phyloP scores from a whole-genome alignment of 768 basidiomycete genomes.

The Russula earlei region DNA sequence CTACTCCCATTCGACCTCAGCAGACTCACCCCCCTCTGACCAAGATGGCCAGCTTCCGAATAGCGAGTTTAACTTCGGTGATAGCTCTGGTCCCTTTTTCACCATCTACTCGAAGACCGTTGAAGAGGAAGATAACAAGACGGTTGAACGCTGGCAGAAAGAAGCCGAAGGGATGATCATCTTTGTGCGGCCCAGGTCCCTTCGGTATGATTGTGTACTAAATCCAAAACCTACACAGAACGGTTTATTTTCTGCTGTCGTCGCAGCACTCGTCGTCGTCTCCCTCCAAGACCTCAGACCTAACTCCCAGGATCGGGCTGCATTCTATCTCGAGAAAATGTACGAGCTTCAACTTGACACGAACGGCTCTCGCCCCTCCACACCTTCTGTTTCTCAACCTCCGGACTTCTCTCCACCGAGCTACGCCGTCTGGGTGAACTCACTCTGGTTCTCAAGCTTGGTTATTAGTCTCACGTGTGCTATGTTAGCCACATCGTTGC shows the following conservation, averaged over 20 bases:
- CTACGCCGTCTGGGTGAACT: not conserved
- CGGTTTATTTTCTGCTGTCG: not conserved
- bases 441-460: not conserved
- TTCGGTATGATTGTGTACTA: not conserved
- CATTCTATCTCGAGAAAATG: not conserved
- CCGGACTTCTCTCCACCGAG: not conserved
- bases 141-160: not conserved
- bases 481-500: not conserved
- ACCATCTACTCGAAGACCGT: not conserved
- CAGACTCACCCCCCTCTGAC: too few species aligned
- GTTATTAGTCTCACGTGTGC: not conserved
- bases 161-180: not conserved
- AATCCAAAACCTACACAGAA: not conserved
- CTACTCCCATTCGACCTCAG: too few species aligned
- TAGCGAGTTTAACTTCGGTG: not conserved
- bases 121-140: not conserved
- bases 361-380: not conserved
- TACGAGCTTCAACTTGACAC: not conserved
- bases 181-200: not conserved
- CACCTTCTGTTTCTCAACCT: not conserved
- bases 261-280: not conserved
- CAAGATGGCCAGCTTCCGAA: too few species aligned
- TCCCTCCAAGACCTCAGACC: not conserved
- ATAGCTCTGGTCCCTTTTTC: not conserved
- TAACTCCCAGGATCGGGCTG: not conserved